Conservation (phyloP, 2,329 filamentous ascomycete species). For the Sodiomyces alkalinus region DNA sequence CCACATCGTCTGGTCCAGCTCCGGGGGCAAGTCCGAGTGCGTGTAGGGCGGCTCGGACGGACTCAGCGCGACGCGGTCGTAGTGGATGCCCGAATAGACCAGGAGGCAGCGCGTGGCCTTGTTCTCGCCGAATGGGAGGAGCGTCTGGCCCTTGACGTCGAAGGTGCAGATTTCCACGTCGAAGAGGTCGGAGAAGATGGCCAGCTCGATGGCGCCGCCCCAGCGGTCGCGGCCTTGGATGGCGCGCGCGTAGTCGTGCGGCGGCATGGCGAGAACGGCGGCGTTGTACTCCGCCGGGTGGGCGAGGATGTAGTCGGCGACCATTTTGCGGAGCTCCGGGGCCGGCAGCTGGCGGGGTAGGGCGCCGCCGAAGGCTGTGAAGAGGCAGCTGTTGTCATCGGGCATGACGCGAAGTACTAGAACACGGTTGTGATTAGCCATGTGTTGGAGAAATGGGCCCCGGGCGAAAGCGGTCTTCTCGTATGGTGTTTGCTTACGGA, state of each 20-base stretch:
- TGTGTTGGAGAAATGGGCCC: slow-evolving; percentile 5
- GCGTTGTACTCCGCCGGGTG: slow-evolving; percentile 60
- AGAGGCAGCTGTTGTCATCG: slow-evolving; percentile 90
- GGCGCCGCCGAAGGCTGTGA: slow-evolving; percentile 72
- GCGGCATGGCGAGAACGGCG: slow-evolving; percentile 59
- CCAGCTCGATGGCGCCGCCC: slow-evolving; percentile 85
- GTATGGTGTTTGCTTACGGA: no score
- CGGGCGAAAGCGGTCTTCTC: no score
- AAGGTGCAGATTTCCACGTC: slow-evolving; percentile 73
- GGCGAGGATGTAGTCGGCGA: slow-evolving; percentile 63
- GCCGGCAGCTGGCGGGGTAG: slow-evolving; percentile 43
- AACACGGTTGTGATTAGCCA: slow-evolving; percentile 18
- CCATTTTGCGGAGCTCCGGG: slow-evolving; percentile 52
- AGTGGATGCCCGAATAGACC: slow-evolving; percentile 86
- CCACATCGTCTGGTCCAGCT: slow-evolving; percentile 56
- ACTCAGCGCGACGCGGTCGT: slow-evolving; percentile 73
- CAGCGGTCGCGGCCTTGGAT: slow-evolving; percentile 71
- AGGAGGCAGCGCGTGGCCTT: slow-evolving; percentile 56
- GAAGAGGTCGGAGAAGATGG: slow-evolving; percentile 72
- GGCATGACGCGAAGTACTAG: slow-evolving; percentile 82
- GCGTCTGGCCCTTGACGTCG: slow-evolving; percentile 41
- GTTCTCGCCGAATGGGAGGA: slow-evolving; percentile 59
- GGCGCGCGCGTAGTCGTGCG: slow-evolving; percentile 64
- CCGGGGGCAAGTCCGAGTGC: slow-evolving; percentile 44
- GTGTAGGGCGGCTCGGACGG: slow-evolving; percentile 41